Evolutionary conservation across 805 yeast species (phyloP).

Genomic region (Cyberlindnera suaveolens): DNA sequence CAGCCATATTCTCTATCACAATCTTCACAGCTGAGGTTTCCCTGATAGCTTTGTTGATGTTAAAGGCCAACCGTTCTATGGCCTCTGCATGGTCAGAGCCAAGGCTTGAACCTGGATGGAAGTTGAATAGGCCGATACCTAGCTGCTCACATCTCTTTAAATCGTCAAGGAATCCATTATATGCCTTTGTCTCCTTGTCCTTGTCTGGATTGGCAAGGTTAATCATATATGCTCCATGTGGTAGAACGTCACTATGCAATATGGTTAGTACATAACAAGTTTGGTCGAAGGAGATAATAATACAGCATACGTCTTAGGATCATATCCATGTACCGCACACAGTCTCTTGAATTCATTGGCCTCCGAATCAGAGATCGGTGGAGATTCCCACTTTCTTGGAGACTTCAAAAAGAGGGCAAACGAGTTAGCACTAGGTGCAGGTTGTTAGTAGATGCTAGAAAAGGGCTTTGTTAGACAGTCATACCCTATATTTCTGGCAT

Average conservation of each 20-base stretch:
- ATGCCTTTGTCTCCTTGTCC: constrained; percentile 72
- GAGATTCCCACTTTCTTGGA: constrained; percentile 88
- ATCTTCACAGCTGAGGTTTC: constrained; percentile 77
- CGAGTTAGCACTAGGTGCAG: constrained; percentile 49
- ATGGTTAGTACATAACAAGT: constrained; percentile 1
- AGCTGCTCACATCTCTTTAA: constrained; percentile 79
- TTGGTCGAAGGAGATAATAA: not conserved
- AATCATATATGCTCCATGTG: constrained; percentile 93
- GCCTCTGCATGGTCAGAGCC: constrained; percentile 65
- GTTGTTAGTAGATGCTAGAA: constrained; percentile 1
- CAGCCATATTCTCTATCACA: constrained; percentile 96
- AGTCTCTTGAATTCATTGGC: constrained; percentile 55
- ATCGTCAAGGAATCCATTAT: constrained; percentile 78
- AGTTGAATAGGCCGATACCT: constrained; percentile 79
- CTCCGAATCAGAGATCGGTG: constrained; percentile 64
- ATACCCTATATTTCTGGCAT: constrained; percentile 47
- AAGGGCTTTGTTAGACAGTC: constrained; percentile 2
- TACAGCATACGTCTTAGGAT: constrained; percentile 44
- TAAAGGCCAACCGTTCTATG: constrained; percentile 62
- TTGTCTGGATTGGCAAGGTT: constrained; percentile 87
- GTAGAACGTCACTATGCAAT: constrained; percentile 55
- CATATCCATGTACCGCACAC: constrained; percentile 59
- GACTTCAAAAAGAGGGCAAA: constrained; percentile 89
- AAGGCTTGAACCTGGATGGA: constrained; percentile 89
- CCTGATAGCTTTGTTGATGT: constrained; percentile 70